Evolutionary conservation across 2,329 filamentous ascomycete genomes (phyloP).

Genomic region (Paracoccidioides brasiliensis): DNA sequence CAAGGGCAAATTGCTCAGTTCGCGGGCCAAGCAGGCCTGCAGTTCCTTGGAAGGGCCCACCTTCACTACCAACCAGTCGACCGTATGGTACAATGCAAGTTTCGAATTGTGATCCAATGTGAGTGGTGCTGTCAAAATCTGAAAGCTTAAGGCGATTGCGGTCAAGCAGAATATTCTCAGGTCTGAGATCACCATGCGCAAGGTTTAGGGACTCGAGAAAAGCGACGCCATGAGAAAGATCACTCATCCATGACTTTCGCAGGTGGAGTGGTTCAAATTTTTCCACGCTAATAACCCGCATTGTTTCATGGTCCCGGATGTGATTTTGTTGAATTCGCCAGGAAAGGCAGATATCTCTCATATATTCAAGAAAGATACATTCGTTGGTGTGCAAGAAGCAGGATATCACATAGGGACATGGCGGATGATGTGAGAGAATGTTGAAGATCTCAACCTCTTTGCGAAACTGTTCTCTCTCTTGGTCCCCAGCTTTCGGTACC

Average conservation of each 20-base stretch:
- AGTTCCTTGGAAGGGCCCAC: background rate
- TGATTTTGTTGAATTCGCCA: background rate
- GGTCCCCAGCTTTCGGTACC: background rate
- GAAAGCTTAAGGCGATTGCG: background rate
- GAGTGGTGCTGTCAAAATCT: background rate
- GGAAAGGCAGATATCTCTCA: background rate
- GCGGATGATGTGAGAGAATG: background rate
- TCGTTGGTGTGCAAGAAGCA: background rate
- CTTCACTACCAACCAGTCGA: background rate
- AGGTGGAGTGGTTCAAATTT: background rate
- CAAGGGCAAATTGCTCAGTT: background rate
- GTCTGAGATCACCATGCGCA: background rate
- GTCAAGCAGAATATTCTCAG: background rate
- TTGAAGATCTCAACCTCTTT: background rate
- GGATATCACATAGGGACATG: background rate
- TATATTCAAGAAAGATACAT: background rate
- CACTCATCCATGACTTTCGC: background rate
- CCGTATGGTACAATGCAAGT: background rate
- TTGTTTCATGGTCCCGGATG: background rate
- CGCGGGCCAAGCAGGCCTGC: background rate
- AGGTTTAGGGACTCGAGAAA: background rate
- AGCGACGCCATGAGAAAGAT: background rate
- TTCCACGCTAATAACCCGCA: background rate
- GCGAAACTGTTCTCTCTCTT: background rate
- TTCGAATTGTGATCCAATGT: background rate